Percentiles rank a stretch among this genome's conserved stretches.
phyloP scores from a whole-genome alignment of 1,284 basidiomycete species.

The Lignosus rhinocerotis region DNA sequence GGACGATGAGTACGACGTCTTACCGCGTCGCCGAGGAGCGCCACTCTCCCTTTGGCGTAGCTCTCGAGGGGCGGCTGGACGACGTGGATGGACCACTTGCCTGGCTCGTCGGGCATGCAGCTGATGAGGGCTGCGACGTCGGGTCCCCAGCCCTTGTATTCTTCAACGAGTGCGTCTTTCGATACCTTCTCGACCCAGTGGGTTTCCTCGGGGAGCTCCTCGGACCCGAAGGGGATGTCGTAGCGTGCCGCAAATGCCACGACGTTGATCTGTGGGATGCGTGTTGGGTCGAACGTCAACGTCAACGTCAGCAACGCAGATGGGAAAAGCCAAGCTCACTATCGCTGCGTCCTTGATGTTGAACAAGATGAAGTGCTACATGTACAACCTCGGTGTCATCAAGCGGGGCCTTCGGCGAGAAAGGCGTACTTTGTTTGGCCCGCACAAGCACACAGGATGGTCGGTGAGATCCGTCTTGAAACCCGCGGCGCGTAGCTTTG shows the following conservation, averaged over 20 bases:
- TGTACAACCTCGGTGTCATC: neutral
- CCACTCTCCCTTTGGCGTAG: conserved; percentile 49
- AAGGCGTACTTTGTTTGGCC: conserved; percentile 41
- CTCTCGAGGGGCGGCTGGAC: conserved; percentile 49
- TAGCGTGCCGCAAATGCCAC: conserved; percentile 51
- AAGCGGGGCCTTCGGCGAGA: neutral
- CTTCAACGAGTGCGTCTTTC: conserved; percentile 45
- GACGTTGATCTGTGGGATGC: conserved; percentile 47
- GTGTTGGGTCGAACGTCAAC: neutral
- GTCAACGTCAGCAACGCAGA: neutral
- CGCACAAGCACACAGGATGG: conserved; percentile 41
- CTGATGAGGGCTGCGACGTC: conserved; percentile 46
- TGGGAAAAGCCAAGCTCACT: conserved; percentile 30
- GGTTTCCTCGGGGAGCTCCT: conserved; percentile 34
- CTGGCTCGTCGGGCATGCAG: conserved; percentile 47
- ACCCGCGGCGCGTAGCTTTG: conserved; percentile 41
- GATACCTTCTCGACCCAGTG: conserved; percentile 51
- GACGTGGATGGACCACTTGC: conserved; percentile 62
- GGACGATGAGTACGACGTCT: conserved; percentile 20
- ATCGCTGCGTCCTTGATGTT: conserved; percentile 46
- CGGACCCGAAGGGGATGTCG: conserved; percentile 38
- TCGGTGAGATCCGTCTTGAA: conserved; percentile 40
- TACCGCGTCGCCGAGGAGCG: conserved; percentile 61
- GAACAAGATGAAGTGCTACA: conserved; percentile 57
- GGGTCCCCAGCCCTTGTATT: conserved; percentile 50